Base-by-base conservation (phyloP, 345 rosid genomes). In the Linum lewisii region DNA sequence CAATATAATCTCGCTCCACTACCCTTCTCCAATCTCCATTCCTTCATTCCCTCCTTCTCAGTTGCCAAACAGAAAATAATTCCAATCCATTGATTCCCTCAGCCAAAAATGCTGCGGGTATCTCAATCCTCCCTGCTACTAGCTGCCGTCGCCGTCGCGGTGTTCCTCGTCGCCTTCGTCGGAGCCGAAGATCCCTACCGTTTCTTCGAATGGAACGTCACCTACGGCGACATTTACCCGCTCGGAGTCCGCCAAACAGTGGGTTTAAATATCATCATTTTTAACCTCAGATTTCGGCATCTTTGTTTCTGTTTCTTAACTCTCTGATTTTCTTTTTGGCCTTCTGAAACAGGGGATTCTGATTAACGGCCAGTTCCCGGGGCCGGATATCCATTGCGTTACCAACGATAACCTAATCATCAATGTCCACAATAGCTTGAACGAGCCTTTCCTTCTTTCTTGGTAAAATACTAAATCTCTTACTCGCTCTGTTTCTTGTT, bases 391-490 rank as follows among this genome's bases (percentile, higher is more conserved):
- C 14, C 64, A 66, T 29, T 62, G 67, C 20, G 75, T 71, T 4
- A 71, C 75, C 3, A 71, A 71, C 32, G 71, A 71, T 53, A 71
- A 71, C 37, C 71, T 71, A 15, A 71, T 71, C n/a, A 62, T 71
- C 67, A 66, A 71, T 54, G 75, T 71, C 19, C 54, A 16, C 1
- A 71, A 71, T 67, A 71, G 75, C 67, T 62, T 71, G 21, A 61
- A 66, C 19, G 68, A 66, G 54, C 71, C 75, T 66, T 71, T 62
- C 52, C 71, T 71, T 34, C 61, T 66, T 51, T 66, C 75, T 9
- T 71, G 75, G 75, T 71, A 36, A 32, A 24, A 16, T 4, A 21
- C 16, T 21, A 42, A 42, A 54, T 32, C 21, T 59, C 25, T 32
- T 21, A 42, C 65, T 47, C 37, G 2, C 14, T 51, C 25, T 23